Evolutionary conservation across 2,329 filamentous ascomycete genomes (phyloP), one percentile per base, ranked within the genome.

Genomic region (Cryphonectria radicalis): DNA sequence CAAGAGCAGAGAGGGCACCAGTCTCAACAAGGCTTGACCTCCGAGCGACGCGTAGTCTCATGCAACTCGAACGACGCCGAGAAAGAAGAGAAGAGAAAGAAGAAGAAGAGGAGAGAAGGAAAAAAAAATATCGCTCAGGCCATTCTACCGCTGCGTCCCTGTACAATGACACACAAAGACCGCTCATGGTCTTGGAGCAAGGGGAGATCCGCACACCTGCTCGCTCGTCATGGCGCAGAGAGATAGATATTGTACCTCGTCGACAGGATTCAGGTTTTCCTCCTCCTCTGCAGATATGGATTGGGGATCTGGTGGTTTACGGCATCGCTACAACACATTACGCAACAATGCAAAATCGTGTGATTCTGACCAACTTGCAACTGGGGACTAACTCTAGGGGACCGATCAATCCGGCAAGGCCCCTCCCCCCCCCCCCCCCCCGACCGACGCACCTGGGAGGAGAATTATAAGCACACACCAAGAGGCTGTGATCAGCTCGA

Each of bases 1-100:
- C 46, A 35, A 60, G 57, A 37, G 32, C 11, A 19, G 17, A 37
- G 32, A 60, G 35, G 19, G 7, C 17, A n/a, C 59, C 35, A 35
- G 17, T 40, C 59, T 62, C 59, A 22, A 62, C 14, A 40, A 19
- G 59, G 59, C 17, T 40, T 37, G 32, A 37, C 8, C 19, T n/a
- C 59, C 59, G 59, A 40, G 28, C 59, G 35, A 62, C 59, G 59
- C 59, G 59, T 40, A 35, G 59, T 62, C 59, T 62, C 59, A 40
- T 62, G 59, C 59, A 19, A 37, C 59, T 62, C 32, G 22, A 62
- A 35, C 59, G 32, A 40, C 32, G 17, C 35, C 17, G 59, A 40
- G 17, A 32, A 40, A 13, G 25, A 50, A 17, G n/a, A n/a, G n/a
- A n/a, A n/a, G n/a, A n/a, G n/a, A n/a, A n/a, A n/a, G n/a, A n/a